Conservation (phyloP, 805 yeast species). For the Sugiyamaella smithiae region DNA sequence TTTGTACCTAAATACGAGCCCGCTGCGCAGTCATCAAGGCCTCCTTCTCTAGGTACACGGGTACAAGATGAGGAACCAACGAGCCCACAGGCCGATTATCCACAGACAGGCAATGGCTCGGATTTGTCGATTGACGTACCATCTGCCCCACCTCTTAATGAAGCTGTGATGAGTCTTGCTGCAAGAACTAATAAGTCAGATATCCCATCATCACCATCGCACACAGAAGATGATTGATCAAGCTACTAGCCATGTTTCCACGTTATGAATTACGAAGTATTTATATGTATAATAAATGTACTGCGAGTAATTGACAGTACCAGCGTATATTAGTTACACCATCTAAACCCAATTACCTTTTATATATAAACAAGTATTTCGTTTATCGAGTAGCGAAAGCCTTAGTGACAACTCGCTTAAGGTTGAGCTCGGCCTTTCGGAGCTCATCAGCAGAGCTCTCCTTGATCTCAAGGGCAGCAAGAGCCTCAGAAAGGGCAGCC, state of each 20-base stretch:
- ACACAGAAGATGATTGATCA: too few relatives aligned
- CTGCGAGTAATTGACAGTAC: conserved; percentile 3
- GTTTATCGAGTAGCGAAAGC: conserved; percentile 90
- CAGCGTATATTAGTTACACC: conserved; percentile 5
- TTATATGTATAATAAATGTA: conserved; percentile 5
- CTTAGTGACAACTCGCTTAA: conserved; percentile 99
- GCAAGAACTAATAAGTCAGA: too few relatives aligned
- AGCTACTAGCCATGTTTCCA: too few relatives aligned
- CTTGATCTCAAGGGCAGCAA: conserved; percentile 96
- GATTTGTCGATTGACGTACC: background rate
- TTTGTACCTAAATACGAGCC: conserved; percentile 24
- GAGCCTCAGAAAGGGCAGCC: conserved; percentile 95
- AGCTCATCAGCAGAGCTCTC: conserved; percentile 94
- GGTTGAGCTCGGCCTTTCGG: conserved; percentile 98
- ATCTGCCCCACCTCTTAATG: background rate
- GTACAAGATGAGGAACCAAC: too few relatives aligned
- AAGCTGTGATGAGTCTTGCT: too few relatives aligned
- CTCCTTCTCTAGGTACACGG: too few relatives aligned
- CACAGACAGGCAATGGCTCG: too few relatives aligned
- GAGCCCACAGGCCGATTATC: too few relatives aligned
- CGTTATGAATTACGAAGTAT: conserved; percentile 5
- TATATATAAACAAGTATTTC: background rate
- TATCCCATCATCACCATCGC: too few relatives aligned
- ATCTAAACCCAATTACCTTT: conserved; percentile 3
- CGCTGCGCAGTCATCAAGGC: too few relatives aligned